Conservation (phyloP, 345 rosid species). For the Geranium rotundifolium region DNA sequence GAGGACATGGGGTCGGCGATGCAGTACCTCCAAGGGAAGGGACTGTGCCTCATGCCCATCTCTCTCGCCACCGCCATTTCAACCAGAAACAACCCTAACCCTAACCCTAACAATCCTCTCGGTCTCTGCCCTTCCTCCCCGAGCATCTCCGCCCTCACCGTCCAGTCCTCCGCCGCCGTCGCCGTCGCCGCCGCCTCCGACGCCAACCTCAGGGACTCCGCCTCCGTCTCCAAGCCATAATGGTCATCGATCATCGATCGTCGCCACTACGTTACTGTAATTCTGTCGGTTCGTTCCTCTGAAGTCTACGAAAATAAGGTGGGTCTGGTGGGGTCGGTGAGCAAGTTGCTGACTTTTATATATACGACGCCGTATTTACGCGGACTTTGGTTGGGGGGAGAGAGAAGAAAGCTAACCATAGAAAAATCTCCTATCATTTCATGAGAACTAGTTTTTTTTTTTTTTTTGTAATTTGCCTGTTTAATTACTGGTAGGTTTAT, state of each 20-base stretch:
- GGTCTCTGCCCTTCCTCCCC: conserved; percentile 63
- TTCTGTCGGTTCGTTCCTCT: conserved; percentile 4
- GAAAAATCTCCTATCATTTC: too few relatives aligned
- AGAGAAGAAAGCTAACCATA: conserved; percentile 4
- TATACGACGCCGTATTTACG: conserved; percentile 38
- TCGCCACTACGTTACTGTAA: too few relatives aligned
- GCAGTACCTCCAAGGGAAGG: conserved; percentile 96
- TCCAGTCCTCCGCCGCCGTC: conserved; percentile 49
- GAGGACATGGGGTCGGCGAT: conserved; percentile 99
- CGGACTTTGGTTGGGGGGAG: conserved; percentile 24
- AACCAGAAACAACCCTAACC: conserved; percentile 44
- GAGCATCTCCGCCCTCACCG: conserved; percentile 59
- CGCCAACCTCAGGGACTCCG: conserved; percentile 49
- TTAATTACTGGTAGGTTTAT: too few relatives aligned
- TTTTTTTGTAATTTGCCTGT: too few relatives aligned
- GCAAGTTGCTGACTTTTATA: too few relatives aligned
- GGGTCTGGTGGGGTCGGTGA: too few relatives aligned
- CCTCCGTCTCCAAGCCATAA: conserved; percentile 62
- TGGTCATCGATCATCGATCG: too few relatives aligned
- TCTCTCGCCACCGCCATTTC: conserved; percentile 87
- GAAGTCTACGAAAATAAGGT: conserved; percentile 33
- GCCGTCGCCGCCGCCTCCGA: conserved; percentile 25
- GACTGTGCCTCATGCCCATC: conserved; percentile 95
- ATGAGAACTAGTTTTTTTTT: too few relatives aligned
- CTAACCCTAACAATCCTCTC: conserved; percentile 24